These are phyloP conservation scores for Phytophthora hibernalis DNA, from an alignment of 352 stramenopile genomes.

Conservation along the genomic window DNA sequence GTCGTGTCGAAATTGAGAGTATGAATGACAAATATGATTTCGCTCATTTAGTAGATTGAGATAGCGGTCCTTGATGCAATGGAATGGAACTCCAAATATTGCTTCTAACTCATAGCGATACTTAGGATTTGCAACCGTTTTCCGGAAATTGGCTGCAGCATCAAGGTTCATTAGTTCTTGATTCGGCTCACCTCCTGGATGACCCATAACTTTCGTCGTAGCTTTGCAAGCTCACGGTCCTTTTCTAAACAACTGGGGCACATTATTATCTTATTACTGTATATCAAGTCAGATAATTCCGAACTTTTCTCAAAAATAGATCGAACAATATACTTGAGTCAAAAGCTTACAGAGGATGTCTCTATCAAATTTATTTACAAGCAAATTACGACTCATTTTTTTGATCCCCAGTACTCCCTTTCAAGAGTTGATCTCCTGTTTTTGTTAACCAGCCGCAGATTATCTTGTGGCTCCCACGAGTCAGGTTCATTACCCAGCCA, in stretches of 20 bases:
- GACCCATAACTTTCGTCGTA: conserved; percentile 1
- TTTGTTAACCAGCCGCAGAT: conserved; percentile 10
- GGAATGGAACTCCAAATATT: neutral
- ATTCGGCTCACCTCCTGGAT: conserved; percentile 2
- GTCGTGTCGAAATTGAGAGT: neutral
- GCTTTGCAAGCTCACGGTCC: conserved; percentile 1
- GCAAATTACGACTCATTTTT: neutral
- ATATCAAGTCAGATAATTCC: conserved; percentile 1
- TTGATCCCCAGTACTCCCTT: neutral
- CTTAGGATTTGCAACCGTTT: neutral
- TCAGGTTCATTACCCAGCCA: conserved; percentile 5
- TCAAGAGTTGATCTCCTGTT: neutral
- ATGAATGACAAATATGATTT: neutral
- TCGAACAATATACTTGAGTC: neutral
- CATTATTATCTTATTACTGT: neutral
- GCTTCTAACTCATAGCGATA: neutral
- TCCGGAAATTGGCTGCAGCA: conserved; percentile 1
- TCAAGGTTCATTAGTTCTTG: conserved; percentile 5
- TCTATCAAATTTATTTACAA: neutral
- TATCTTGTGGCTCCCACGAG: conserved; percentile 9
- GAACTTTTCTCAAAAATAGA: neutral
- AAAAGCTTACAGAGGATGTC: neutral
- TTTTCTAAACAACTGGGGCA: neutral
- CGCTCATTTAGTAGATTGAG: neutral
- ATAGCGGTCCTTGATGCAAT: conserved; percentile 1